These are phyloP conservation scores for Onygenales sp. DNA, from an alignment of 2,329 filamentous ascomycete species.

Conservation along the genomic window DNA sequence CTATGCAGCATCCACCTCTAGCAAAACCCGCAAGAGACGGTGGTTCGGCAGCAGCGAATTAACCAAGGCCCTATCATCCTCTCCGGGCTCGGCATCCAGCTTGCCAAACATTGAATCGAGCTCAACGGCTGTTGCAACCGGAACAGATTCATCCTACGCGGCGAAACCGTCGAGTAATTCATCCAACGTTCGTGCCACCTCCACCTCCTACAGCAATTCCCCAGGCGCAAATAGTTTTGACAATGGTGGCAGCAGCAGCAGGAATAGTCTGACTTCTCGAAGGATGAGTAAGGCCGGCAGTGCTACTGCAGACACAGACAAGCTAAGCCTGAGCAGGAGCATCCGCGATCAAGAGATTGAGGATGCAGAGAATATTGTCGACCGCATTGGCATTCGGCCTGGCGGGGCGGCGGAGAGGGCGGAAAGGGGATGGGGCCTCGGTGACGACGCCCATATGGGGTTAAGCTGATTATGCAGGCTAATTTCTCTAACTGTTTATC, in stretches of 20 bases:
- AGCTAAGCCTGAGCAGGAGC: slow-evolving; percentile 16
- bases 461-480: slow-evolving; percentile 49
- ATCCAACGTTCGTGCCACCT: slow-evolving; percentile 2
- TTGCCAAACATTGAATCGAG: not conserved
- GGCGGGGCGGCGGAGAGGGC: slow-evolving; percentile 42
- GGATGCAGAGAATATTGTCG: slow-evolving; percentile 39
- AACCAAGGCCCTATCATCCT: slow-evolving; percentile 3
- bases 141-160: not conserved
- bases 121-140: not conserved
- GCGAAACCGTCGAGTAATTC: not conserved
- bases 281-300: slow-evolving; percentile 18
- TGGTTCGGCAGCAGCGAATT: slow-evolving; percentile 23
- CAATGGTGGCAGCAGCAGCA: slow-evolving; percentile 11
- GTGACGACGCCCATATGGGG: slow-evolving; percentile 76
- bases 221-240: slow-evolving; percentile 4
- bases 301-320: slow-evolving; percentile 15
- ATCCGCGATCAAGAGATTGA: slow-evolving; percentile 28
- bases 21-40: slow-evolving; percentile 23
- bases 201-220: slow-evolving; percentile 1
- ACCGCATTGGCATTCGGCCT: slow-evolving; percentile 46
- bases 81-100: slow-evolving; percentile 5
- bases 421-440: slow-evolving; percentile 59
- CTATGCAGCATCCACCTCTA: slow-evolving; percentile 19
- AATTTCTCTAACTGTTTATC: not conserved
- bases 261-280: slow-evolving; percentile 3